Evolutionary conservation across 306 rosid genomes (phyloP).

Genomic region (Amphicarpaea edgeworthii): DNA sequence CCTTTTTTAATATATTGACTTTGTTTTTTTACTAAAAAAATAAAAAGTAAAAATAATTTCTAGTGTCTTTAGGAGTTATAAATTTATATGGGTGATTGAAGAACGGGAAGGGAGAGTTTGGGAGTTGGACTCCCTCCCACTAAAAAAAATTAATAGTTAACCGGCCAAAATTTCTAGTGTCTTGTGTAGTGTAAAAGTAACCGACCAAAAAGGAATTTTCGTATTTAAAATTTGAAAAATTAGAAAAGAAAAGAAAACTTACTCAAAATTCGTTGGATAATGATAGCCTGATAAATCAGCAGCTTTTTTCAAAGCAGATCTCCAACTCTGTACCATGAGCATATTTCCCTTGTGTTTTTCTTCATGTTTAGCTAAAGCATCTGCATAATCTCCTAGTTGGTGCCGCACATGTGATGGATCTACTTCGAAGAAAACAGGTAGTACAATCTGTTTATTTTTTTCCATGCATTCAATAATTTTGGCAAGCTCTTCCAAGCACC

Average conservation of each 20-base stretch:
- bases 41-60: too few species aligned
- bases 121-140: too few species aligned
- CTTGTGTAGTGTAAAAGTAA: too few species aligned
- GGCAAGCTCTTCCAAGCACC: slow-evolving; percentile 1
- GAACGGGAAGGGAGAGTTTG: too few species aligned
- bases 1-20: too few species aligned
- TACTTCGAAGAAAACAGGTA: not conserved
- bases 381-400: not conserved
- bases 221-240: too few species aligned
- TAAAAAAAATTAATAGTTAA: too few species aligned
- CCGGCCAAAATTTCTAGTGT: too few species aligned
- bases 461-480: slow-evolving; percentile 10
- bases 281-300: not conserved
- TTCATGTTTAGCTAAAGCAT: not conserved
- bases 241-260: not conserved
- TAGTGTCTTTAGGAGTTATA: too few species aligned
- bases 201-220: too few species aligned
- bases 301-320: not conserved
- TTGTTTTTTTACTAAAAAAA: too few species aligned
- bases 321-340: not conserved
- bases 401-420: not conserved
- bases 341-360: not conserved
- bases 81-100: too few species aligned
- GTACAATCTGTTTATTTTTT: not conserved
- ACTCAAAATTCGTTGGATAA: not conserved